Base-by-base conservation (phyloP, 2,329 filamentous ascomycete genomes). In the Scytalidium lignicola region DNA sequence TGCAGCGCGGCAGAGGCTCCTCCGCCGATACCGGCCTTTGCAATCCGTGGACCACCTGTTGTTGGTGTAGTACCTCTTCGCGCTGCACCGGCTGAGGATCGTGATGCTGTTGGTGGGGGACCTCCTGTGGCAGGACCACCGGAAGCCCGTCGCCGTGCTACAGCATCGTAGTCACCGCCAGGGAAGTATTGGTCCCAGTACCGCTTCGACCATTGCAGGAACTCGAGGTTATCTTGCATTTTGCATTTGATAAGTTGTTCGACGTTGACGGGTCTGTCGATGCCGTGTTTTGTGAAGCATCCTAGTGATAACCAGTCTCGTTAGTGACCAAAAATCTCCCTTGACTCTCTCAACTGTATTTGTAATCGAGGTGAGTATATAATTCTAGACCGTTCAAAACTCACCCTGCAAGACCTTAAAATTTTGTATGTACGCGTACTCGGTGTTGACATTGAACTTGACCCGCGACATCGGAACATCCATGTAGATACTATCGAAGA, bases 201-300 rank as follows among this genome's bases (percentile, higher is more conserved):
- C 60, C 80, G 79, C 80, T 99, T 99, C 51, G 85, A 85, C 87
- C 90, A 99, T 74, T 99, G 93, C 53, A 99, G 78, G 69, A 99
- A 99, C 67, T 97, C 93, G 62, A 99, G 87, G 75, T 99, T 99
- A 71, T 99, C 93, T 79, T 99, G 93, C 92, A 99, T 99, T 78
- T 96, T 96, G 79, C 93, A 99, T 72, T 97, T 99, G 62, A 93
- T 82, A 52, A 99, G 83, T 51, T 80, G 76, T 69, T 96, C 83
- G 67, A 97, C 90, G 51, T 90, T 90, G 61, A 99, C 85, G 22
- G 87, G 86, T 67, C 90, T 90, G 62, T 97, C 91, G 74, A 99
- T 80, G 56, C 83, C 76, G 72, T 97, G 91, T 70, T 87, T 88
- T 54, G 83, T 78, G 66, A 97, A 97, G 57, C 80, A 78, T 69